A percentile compares a stretch with the other conserved stretches of the same genome.
Evolutionary conservation across 148 eudicot species (phyloP).

Genomic region (Nepenthes gracilis): DNA sequence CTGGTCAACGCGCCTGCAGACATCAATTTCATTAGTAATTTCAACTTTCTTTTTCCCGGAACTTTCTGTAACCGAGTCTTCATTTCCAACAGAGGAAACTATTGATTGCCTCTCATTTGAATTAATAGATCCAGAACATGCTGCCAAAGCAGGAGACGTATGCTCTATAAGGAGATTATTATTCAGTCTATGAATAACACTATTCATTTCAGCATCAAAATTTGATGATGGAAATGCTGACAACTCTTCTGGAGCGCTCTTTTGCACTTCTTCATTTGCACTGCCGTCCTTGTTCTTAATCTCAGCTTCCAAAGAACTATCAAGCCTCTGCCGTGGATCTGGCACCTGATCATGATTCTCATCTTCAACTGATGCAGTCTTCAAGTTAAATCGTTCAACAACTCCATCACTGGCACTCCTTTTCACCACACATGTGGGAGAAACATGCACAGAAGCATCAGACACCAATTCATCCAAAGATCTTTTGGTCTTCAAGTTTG

Average conservation of each 20-base stretch:
- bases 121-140: slow-evolving; percentile 10
- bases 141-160: slow-evolving; percentile 10
- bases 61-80: slow-evolving; percentile 9
- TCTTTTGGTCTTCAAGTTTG: slow-evolving; percentile 9
- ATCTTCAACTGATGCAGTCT: slow-evolving; percentile 8
- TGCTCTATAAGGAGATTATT: slow-evolving; percentile 8
- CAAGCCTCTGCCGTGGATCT: slow-evolving; percentile 9
- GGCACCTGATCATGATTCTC: slow-evolving; percentile 10
- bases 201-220: slow-evolving; percentile 6
- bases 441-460: slow-evolving; percentile 4
- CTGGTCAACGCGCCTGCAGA: slow-evolving; percentile 6
- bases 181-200: slow-evolving; percentile 4
- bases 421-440: no score
- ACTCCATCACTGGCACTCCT: slow-evolving; percentile 18
- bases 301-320: slow-evolving; percentile 8
- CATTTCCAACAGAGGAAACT: slow-evolving; percentile 10
- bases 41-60: slow-evolving; percentile 10
- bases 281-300: slow-evolving; percentile 13
- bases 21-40: slow-evolving; percentile 10
- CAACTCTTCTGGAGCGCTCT: slow-evolving; percentile 10
- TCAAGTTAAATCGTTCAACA: slow-evolving; percentile 11
- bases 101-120: slow-evolving; percentile 8
- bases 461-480: slow-evolving; percentile 14
- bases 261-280: slow-evolving; percentile 12
- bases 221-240: slow-evolving; percentile 8